Evolutionary conservation across 2,329 filamentous ascomycete genomes (phyloP).

Genomic region (Nothophaeocryptopus gaeumannii): DNA sequence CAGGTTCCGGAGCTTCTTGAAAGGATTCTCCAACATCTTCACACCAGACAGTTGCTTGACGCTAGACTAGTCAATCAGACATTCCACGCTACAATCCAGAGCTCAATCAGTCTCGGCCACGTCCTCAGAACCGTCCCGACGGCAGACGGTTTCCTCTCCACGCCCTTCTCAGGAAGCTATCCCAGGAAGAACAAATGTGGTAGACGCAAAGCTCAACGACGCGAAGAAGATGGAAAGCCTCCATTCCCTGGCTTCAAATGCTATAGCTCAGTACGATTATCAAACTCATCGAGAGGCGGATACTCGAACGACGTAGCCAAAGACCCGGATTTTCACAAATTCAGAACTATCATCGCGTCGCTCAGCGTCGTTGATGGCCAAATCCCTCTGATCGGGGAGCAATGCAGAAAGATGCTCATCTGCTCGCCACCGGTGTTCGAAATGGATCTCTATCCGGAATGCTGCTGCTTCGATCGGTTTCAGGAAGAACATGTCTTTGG

Average conservation of each 20-base stretch:
- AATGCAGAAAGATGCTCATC: conserved; percentile 2
- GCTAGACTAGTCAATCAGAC: neutral
- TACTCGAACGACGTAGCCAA: neutral
- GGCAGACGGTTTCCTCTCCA: neutral
- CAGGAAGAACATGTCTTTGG: neutral
- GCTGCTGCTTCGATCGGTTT: neutral
- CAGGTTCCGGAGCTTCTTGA: conserved; percentile 4
- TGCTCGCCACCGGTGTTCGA: neutral
- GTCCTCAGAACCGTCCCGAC: neutral
- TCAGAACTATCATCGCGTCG: neutral
- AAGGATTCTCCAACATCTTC: neutral
- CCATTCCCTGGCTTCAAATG: conserved; percentile 3
- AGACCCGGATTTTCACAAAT: neutral
- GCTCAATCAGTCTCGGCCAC: neutral
- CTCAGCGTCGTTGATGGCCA: neutral
- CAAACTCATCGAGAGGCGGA: too few relatives aligned
- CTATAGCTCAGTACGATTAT: neutral
- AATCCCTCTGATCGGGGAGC: neutral
- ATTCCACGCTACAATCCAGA: neutral
- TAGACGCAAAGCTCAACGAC: neutral
- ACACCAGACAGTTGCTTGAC: neutral
- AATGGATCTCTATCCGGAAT: conserved; percentile 3
- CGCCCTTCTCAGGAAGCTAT: neutral
- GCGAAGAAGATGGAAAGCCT: neutral
- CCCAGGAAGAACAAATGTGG: neutral